A percentile compares a stretch with the other conserved stretches of the same genome.
Evolutionary conservation across 768 basidiomycete genomes (phyloP).

Genomic region (Lentinula boryana): DNA sequence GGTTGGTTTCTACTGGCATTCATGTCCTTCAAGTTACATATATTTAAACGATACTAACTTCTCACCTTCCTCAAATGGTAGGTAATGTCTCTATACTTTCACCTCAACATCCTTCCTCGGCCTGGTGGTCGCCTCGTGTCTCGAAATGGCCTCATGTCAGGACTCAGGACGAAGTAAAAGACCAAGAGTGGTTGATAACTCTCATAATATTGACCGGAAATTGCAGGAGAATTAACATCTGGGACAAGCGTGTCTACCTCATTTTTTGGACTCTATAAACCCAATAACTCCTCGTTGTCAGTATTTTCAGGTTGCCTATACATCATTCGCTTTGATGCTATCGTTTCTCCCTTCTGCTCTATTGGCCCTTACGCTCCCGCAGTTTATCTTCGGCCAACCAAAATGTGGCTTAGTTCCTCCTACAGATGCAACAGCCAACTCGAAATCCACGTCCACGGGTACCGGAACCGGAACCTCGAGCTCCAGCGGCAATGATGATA

Average conservation of each 20-base stretch:
- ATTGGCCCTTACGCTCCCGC: conserved; percentile 12
- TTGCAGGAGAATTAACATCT: background rate
- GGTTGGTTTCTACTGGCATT: too few relatives aligned
- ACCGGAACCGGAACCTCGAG: background rate
- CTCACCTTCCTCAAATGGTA: background rate
- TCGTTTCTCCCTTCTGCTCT: background rate
- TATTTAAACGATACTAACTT: too few relatives aligned
- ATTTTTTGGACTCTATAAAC: background rate
- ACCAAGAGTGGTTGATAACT: background rate
- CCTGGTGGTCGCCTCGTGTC: background rate
- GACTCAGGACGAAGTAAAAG: background rate
- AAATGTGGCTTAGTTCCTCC: conserved; percentile 24
- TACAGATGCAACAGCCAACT: conserved; percentile 1
- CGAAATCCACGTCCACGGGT: conserved; percentile 13
- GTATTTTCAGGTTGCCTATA: background rate
- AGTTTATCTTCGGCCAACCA: conserved; percentile 20
- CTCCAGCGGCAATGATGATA: background rate
- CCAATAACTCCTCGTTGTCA: background rate
- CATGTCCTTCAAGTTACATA: too few relatives aligned
- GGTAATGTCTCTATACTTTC: background rate
- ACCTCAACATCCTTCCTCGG: background rate
- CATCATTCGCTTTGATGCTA: background rate
- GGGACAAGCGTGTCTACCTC: background rate
- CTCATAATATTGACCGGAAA: background rate
- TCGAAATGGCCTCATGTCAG: background rate